phyloP scores from a whole-genome alignment of 176 grass and related monocot species.

The Luzula sylvatica region DNA sequence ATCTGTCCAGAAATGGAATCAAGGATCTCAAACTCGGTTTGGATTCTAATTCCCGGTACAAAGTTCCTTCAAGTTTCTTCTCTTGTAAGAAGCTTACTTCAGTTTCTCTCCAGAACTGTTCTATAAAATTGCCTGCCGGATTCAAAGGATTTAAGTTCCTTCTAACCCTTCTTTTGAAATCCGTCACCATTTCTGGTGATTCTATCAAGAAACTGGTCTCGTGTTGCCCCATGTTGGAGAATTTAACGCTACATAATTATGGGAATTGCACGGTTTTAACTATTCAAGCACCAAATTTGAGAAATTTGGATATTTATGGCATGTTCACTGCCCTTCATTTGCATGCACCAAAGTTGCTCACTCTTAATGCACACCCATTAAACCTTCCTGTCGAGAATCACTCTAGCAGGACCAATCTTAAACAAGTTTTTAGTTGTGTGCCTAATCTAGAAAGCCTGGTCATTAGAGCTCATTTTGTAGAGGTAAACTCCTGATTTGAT shows the following conservation, averaged over 20 bases:
- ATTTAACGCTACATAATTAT: constrained; percentile 15
- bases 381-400: background rate
- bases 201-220: constrained; percentile 32
- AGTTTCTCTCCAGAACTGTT: constrained; percentile 1
- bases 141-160: constrained; percentile 30
- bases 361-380: background rate
- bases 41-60: background rate
- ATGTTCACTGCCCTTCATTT: constrained; percentile 25
- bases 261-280: constrained; percentile 13
- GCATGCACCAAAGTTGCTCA: constrained; percentile 22
- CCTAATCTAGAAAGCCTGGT: constrained; percentile 27
- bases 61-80: constrained; percentile 30
- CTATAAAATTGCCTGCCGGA: constrained; percentile 1
- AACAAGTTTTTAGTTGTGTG: constrained; percentile 22
- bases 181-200: constrained; percentile 5
- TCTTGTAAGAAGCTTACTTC: constrained; percentile 19
- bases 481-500: constrained; percentile 19
- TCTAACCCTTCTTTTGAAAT: constrained; percentile 21
- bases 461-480: background rate
- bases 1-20: constrained; percentile 48
- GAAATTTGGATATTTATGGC: constrained; percentile 22
- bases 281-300: constrained; percentile 36
- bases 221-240: constrained; percentile 27
- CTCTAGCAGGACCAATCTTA: constrained; percentile 16
- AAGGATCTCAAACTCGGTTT: constrained; percentile 16